These are phyloP conservation scores for Chalaropsis ovoidea DNA, from an alignment of 2,329 filamentous ascomycete genomes.

Conservation along the genomic window DNA sequence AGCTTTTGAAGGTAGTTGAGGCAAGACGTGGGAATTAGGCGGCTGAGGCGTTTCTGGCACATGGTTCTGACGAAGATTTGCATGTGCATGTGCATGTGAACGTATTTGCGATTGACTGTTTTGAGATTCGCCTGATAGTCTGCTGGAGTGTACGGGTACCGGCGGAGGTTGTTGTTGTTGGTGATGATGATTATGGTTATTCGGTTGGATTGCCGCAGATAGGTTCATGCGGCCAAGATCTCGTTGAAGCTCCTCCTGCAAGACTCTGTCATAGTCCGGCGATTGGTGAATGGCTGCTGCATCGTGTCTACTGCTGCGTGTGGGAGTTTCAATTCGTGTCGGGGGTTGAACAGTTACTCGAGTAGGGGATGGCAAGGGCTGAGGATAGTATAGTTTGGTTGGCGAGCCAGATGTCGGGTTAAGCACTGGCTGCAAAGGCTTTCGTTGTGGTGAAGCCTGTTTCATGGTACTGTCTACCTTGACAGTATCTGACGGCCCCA, in stretches of 20 bases:
- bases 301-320: conserved; percentile 10
- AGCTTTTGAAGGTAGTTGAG: conserved; percentile 4
- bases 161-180: conserved; percentile 21
- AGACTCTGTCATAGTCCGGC: conserved; percentile 49
- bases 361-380: conserved; percentile 40
- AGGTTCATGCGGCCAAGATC: conserved; percentile 52
- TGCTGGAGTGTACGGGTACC: conserved; percentile 20
- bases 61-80: not conserved
- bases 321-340: conserved; percentile 23
- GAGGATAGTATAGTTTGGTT: conserved; percentile 15
- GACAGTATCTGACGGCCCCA: conserved; percentile 43
- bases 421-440: conserved; percentile 37
- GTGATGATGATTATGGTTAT: conserved; percentile 21
- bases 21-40: not conserved
- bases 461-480: conserved; percentile 45
- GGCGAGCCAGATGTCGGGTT: conserved; percentile 11
- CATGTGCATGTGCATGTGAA: conserved; percentile 5
- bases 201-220: conserved; percentile 31
- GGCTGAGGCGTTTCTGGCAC: not conserved
- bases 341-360: conserved; percentile 49
- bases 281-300: conserved; percentile 34
- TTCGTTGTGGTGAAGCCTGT: conserved; percentile 51
- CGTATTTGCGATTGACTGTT: not conserved
- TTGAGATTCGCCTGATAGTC: conserved; percentile 17
- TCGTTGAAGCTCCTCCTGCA: conserved; percentile 54